phyloP scores from a whole-genome alignment of 352 stramenopile species.

The Globisporangium ultimum region DNA sequence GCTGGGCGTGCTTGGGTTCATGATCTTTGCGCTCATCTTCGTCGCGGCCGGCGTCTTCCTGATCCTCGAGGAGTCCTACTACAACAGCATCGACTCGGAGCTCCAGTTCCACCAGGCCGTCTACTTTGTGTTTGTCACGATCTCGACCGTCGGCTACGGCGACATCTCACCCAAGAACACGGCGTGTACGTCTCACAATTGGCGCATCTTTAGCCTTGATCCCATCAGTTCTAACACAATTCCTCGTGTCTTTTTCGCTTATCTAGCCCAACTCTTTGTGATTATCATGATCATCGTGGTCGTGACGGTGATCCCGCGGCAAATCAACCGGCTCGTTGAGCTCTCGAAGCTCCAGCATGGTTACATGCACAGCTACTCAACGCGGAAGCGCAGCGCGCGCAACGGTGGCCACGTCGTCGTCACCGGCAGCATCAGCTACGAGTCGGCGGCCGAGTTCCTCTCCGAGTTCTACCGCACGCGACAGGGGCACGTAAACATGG shows the following conservation, averaged over 20 bases:
- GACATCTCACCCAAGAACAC: slow-evolving; percentile 53
- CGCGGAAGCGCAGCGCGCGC: slow-evolving; percentile 30
- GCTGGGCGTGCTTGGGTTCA: slow-evolving; percentile 52
- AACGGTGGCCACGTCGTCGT: slow-evolving; percentile 54
- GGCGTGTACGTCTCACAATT: slow-evolving; percentile 21
- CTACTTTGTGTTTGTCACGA: slow-evolving; percentile 69
- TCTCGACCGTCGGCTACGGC: slow-evolving; percentile 59
- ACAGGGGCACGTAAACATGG: slow-evolving; percentile 58
- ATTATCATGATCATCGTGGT: slow-evolving; percentile 56
- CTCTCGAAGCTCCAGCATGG: slow-evolving; percentile 41
- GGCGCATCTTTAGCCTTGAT: neutral
- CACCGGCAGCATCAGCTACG: slow-evolving; percentile 38
- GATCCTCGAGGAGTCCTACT: slow-evolving; percentile 54
- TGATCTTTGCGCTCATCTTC: slow-evolving; percentile 54
- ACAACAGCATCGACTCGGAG: slow-evolving; percentile 22
- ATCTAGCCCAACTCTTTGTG: slow-evolving; percentile 50
- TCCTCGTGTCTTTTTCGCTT: neutral
- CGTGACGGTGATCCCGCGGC: slow-evolving; percentile 52
- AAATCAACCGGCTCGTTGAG: slow-evolving; percentile 49
- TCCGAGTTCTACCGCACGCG: slow-evolving; percentile 57
- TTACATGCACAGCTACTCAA: slow-evolving; percentile 53
- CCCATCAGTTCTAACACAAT: neutral
- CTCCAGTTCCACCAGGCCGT: slow-evolving; percentile 62
- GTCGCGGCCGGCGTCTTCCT: slow-evolving; percentile 55
- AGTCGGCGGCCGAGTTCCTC: slow-evolving; percentile 48